Evolutionary conservation across 75 land plant genomes (phyloP), one percentile per base, ranked within the genome.

Genomic region (Pinus taeda): DNA sequence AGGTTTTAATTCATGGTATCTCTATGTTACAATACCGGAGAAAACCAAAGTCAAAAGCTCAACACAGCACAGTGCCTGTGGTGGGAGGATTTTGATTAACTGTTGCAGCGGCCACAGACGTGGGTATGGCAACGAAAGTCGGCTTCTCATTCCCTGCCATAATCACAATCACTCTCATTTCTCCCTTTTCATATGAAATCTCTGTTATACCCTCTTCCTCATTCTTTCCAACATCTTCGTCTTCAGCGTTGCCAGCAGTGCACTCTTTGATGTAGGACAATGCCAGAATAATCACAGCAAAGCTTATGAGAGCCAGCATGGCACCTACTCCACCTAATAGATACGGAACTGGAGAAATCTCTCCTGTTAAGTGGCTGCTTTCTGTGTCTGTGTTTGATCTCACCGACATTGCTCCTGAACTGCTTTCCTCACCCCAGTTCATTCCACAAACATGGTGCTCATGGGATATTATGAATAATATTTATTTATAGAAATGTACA

Each of bases 131-230:
- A 29, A 77, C 4, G 57, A 77, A 77, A 30, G 73, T 49, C 37
- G 79, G 79, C 2, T n/a, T 77, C 17, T 77, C 18, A 67, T 77
- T 14, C 30, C 79, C 79, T 9, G 79, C 79, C 79, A 77, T 77
- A 33, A 77, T 77, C 22, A 67, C 79, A 29, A 77, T 71, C 12
- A 77, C 37, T 71, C 30, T 67, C 56, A 30, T 37, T 17, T 64
- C 67, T 6, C 14, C 33, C 39, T 30, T 17, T 5, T 33, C 20
- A 15, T 37, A 15, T 64, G 67, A 15, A 26, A 3, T 4, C 36
- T 12, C 3, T 7, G 9, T 11, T 9, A 9, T 61, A 6, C 5
- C 7, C 39, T 33, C 36, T 4, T 1, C 33, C 67, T 64, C 67
- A 64, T 33, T 33, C 18, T 64, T 64, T 17, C 33, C 67, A 33